phyloP scores from a whole-genome alignment of 768 basidiomycete species.

The Termitomyces sp. region DNA sequence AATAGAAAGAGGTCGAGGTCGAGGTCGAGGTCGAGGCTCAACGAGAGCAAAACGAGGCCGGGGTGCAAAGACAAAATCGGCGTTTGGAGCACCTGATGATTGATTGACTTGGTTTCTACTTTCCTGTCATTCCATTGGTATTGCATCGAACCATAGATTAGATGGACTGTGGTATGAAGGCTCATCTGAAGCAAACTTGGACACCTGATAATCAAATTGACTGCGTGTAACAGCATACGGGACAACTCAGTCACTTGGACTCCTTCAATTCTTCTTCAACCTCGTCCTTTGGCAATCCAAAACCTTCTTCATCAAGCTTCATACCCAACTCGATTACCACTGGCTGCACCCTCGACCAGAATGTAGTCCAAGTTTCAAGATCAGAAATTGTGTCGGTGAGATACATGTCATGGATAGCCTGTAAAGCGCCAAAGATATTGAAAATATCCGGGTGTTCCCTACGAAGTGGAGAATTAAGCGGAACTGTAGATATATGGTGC shows the following conservation, averaged over 20 bases:
- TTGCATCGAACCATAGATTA: neutral
- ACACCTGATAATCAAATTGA: neutral
- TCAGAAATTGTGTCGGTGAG: conserved; percentile 8
- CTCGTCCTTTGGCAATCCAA: conserved; percentile 19
- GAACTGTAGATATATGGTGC: conserved; percentile 17
- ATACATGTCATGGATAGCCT: conserved; percentile 18
- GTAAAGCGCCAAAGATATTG: conserved; percentile 19
- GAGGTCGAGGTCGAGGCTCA: conserved; percentile 19
- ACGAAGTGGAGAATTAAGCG: conserved; percentile 14
- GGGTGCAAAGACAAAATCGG: conserved; percentile 28
- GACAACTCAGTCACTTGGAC: neutral
- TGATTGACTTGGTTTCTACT: conserved; percentile 5
- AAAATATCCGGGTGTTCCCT: conserved; percentile 18
- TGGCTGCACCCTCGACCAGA: conserved; percentile 22
- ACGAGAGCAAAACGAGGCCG: conserved; percentile 22
- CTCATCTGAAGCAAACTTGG: neutral
- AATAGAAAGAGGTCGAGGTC: conserved; percentile 21
- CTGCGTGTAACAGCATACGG: neutral
- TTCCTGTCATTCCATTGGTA: neutral
- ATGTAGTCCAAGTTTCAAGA: conserved; percentile 15
- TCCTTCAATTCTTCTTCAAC: conserved; percentile 4
- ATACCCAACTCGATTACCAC: conserved; percentile 17
- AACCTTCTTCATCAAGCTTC: conserved; percentile 21
- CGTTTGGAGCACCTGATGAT: conserved; percentile 31
- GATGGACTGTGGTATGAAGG: neutral